These are phyloP conservation scores for Erodium texanum DNA, from an alignment of 441 rosid species.

Conservation along the genomic window DNA sequence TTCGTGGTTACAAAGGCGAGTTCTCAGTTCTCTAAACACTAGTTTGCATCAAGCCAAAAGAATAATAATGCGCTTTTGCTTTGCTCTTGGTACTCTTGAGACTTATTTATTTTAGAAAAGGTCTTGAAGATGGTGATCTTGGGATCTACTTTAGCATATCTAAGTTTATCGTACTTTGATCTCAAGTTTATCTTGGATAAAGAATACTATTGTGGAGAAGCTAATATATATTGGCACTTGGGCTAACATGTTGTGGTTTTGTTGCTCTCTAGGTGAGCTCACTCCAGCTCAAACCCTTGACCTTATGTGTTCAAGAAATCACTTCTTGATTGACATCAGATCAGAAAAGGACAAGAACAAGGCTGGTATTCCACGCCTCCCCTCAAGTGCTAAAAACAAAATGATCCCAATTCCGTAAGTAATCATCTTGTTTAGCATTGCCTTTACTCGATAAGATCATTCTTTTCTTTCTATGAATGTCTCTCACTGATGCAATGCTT, in stretches of 20 bases:
- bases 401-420: slow-evolving; percentile 75
- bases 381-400: slow-evolving; percentile 68
- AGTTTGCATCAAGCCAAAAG: not conserved
- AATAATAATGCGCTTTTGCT: not conserved
- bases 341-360: slow-evolving; percentile 87
- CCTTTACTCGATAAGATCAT: not conserved
- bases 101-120: too few relatives aligned
- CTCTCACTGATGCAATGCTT: not conserved
- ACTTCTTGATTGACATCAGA: slow-evolving; percentile 67
- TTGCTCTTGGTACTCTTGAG: not conserved
- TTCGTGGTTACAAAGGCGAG: slow-evolving; percentile 85
- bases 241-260: not conserved
- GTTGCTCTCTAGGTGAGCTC: slow-evolving; percentile 50
- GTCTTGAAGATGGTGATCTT: not conserved
- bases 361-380: slow-evolving; percentile 79
- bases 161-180: not conserved
- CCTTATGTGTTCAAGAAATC: slow-evolving; percentile 37
- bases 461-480: not conserved
- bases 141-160: not conserved
- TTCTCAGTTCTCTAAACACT: slow-evolving; percentile 10
- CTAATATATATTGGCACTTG: not conserved
- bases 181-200: not conserved
- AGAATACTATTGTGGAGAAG: too few relatives aligned
- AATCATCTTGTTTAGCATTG: slow-evolving; percentile 14
- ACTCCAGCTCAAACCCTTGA: slow-evolving; percentile 82